These are phyloP conservation scores for Rhododendron ferrugineum DNA, from an alignment of 148 eudicot species.

Conservation along the genomic window DNA sequence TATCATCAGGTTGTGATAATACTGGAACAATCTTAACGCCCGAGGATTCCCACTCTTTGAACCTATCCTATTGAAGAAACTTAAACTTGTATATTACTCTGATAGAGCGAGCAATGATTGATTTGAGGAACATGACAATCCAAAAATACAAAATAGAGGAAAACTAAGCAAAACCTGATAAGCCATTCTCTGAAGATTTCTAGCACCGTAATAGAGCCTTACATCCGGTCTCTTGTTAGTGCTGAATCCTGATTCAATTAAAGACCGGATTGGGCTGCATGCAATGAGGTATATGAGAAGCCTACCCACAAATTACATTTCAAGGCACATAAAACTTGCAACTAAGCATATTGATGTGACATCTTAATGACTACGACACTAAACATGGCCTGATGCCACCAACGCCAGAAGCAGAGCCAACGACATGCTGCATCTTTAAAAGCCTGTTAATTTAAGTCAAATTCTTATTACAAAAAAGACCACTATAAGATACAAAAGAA, in stretches of 20 bases:
- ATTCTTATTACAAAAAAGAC: neutral
- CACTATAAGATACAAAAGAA: neutral
- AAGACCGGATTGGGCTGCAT: conserved; percentile 86
- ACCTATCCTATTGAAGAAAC: conserved; percentile 60
- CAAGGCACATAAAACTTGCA: neutral
- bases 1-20: conserved; percentile 71
- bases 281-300: conserved; percentile 13
- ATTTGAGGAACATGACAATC: neutral
- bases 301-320: neutral
- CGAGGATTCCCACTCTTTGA: conserved; percentile 76
- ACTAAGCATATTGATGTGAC: neutral
- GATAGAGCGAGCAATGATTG: neutral
- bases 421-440: neutral
- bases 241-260: conserved; percentile 79
- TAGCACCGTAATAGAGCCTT: conserved; percentile 91
- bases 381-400: neutral
- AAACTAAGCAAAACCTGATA: conserved; percentile 55
- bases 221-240: conserved; percentile 84
- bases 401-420: neutral
- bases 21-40: conserved; percentile 84
- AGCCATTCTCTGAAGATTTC: conserved; percentile 89
- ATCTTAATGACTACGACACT: neutral
- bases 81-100: conserved; percentile 10
- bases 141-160: neutral
- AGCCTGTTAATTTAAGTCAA: neutral